Evolutionary conservation across 2,329 filamentous ascomycete species (phyloP).

Genomic region (Fusarium pseudonygamai): DNA sequence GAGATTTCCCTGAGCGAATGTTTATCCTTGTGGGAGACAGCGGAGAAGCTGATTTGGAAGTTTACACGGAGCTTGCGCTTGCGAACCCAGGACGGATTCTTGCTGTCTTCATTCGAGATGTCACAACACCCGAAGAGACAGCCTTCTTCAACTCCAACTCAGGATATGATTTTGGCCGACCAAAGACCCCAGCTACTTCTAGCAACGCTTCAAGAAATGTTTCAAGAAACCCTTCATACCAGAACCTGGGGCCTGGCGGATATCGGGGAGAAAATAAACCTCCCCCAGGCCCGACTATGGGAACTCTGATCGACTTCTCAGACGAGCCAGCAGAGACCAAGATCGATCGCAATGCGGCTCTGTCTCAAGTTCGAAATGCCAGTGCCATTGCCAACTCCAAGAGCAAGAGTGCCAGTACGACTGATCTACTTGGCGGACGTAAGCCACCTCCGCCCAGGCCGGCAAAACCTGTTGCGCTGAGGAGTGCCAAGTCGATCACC

Average conservation of each 20-base stretch:
- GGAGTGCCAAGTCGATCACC: conserved; percentile 53
- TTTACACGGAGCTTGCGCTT: conserved; percentile 92
- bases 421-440: conserved; percentile 45
- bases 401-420: conserved; percentile 39
- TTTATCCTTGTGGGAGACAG: conserved; percentile 96
- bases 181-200: conserved; percentile 41
- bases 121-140: conserved; percentile 78
- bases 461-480: conserved; percentile 65
- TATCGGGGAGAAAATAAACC: conserved; percentile 37
- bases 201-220: conserved; percentile 39
- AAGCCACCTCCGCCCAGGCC: conserved; percentile 64
- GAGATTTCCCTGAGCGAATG: conserved; percentile 87
- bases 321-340: conserved; percentile 58
- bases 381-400: conserved; percentile 23
- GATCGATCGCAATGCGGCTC: conserved; percentile 47
- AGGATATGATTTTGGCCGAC: conserved; percentile 47
- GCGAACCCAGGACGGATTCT: conserved; percentile 84
- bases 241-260: conserved; percentile 37
- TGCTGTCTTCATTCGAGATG: conserved; percentile 93
- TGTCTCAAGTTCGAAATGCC: conserved; percentile 43
- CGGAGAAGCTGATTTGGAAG: conserved; percentile 95
- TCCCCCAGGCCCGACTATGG: conserved; percentile 57
- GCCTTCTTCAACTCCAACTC: conserved; percentile 86
- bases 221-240: conserved; percentile 36
- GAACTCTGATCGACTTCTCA: conserved; percentile 69